Base-by-base conservation (phyloP, 2,329 filamentous ascomycete species). In the Verticillium tricorpus region DNA sequence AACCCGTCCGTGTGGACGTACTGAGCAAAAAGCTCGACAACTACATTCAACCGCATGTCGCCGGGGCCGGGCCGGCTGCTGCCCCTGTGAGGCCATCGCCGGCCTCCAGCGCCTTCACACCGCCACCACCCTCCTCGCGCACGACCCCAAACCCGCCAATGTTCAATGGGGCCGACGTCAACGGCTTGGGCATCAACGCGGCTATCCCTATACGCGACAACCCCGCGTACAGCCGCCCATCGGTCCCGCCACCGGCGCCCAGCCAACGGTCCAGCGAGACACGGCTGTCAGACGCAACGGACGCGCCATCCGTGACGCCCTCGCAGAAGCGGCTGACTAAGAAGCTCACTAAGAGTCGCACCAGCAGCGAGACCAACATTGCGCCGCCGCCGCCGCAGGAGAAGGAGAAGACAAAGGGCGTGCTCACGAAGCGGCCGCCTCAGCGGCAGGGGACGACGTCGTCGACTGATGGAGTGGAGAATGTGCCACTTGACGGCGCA, bases 1-100 rank as follows among this genome's bases (percentile, higher is more conserved):
- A 98, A 73, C 94, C 94, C 1, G 94, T 98, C n/a, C 85, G 93
- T 64, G 92, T 91, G 4, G 90, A 93, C 56, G 88, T 96, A 50
- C 80, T 98, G 60, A 95, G 92, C 76, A 88, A 88, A 70, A 94
- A 97, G 78, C 78, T 98, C 63, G 83, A 86, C 54, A 79, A 80
- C 2, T 87, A 87, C 67, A 77, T 84, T 31, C 77, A 73, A 45
- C 72, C 71, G 52, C 71, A 75, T 57, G 74, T 57, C 17, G 57
- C 62, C 32, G 54, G 57, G 2, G 58, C 57, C n/a, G 37, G 57
- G 5, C 57, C 57, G 35, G 19, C 57, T 22, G 17, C 15, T n/a
- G 11, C 55, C 9, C n/a, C 55, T 8, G 39, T 40, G 39, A 39
- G 37, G 25, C 57, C 57, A 11, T 31, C 45, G 11, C 37, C 39